Evolutionary conservation across 352 stramenopile genomes (phyloP).

Genomic region (Globisporangium polare): DNA sequence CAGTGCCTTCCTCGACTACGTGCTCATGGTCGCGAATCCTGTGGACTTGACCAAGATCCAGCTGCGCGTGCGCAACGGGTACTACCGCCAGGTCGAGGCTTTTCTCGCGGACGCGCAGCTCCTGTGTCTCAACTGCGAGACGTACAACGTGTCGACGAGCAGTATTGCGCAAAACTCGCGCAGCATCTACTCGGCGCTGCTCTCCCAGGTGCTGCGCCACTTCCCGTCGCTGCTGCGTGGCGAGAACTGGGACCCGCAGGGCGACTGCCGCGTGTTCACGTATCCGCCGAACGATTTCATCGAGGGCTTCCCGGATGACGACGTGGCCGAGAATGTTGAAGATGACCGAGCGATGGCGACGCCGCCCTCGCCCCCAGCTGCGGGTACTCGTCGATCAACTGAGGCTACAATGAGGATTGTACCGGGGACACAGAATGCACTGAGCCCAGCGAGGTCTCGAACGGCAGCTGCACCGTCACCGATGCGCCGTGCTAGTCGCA

Average conservation of each 20-base stretch:
- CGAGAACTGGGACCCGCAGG: slow-evolving; percentile 20
- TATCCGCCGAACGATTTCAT: slow-evolving; percentile 64
- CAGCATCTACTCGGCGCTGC: slow-evolving; percentile 55
- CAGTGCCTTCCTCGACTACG: slow-evolving; percentile 72
- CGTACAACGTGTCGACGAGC: slow-evolving; percentile 81
- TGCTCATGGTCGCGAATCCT: slow-evolving; percentile 77
- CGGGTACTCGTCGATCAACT: not conserved
- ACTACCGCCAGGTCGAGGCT: slow-evolving; percentile 84
- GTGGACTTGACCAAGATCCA: slow-evolving; percentile 84
- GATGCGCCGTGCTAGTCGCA: not conserved
- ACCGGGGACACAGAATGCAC: not conserved
- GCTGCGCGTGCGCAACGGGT: slow-evolving; percentile 50
- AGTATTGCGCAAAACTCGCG: slow-evolving; percentile 77
- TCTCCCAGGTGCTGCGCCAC: slow-evolving; percentile 56
- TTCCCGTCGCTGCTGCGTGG: slow-evolving; percentile 46
- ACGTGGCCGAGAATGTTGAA: slow-evolving; percentile 16
- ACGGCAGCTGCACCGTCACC: not conserved
- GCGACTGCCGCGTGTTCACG: slow-evolving; percentile 21
- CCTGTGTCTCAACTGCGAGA: slow-evolving; percentile 75
- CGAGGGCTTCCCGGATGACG: slow-evolving; percentile 22
- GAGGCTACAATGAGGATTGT: not conserved
- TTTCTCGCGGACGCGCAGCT: slow-evolving; percentile 76
- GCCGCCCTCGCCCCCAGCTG: not conserved
- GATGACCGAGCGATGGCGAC: not conserved
- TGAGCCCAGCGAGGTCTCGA: slow-evolving; percentile 5